phyloP scores from a whole-genome alignment of 805 yeast species.

The Nematodospora valgi region DNA sequence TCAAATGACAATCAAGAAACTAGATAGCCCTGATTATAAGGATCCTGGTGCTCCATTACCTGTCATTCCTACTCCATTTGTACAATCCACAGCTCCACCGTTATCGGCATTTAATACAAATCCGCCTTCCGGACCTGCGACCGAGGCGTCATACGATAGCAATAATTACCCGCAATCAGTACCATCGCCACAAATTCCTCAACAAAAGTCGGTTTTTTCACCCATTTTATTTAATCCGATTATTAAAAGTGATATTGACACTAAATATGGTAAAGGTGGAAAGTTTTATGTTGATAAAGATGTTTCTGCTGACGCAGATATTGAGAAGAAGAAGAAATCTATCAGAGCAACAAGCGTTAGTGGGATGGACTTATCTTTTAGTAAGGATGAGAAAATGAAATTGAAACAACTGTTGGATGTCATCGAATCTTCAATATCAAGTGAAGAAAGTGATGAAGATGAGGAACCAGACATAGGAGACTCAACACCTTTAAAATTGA shows the following conservation, averaged over 20 bases:
- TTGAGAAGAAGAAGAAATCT: slow-evolving; percentile 16
- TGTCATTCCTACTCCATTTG: slow-evolving; percentile 45
- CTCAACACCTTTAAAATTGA: slow-evolving; percentile 26
- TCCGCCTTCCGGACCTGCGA: slow-evolving; percentile 10
- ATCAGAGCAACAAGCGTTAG: slow-evolving; percentile 36
- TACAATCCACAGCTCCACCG: slow-evolving; percentile 16
- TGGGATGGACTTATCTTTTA: slow-evolving; percentile 18
- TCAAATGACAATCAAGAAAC: slow-evolving; percentile 45
- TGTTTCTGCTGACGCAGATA: slow-evolving; percentile 17
- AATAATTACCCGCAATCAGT: background rate
- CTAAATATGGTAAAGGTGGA: slow-evolving; percentile 87
- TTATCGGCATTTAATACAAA: slow-evolving; percentile 9
- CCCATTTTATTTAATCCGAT: slow-evolving; percentile 81
- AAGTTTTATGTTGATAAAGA: slow-evolving; percentile 66
- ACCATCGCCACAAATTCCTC: slow-evolving; percentile 1
- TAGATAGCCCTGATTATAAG: slow-evolving; percentile 49
- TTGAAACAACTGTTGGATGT: slow-evolving; percentile 6
- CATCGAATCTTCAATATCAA: slow-evolving; percentile 1
- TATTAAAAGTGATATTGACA: slow-evolving; percentile 71
- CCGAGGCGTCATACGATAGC: background rate
- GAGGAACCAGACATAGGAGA: slow-evolving; percentile 21
- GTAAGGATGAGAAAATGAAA: slow-evolving; percentile 8
- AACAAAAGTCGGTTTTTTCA: slow-evolving; percentile 64
- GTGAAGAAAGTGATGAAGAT: slow-evolving; percentile 36
- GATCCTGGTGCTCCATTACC: slow-evolving; percentile 89